These are phyloP conservation scores for Capronia coronata DNA, from an alignment of 2,329 filamentous ascomycete species.

Conservation along the genomic window DNA sequence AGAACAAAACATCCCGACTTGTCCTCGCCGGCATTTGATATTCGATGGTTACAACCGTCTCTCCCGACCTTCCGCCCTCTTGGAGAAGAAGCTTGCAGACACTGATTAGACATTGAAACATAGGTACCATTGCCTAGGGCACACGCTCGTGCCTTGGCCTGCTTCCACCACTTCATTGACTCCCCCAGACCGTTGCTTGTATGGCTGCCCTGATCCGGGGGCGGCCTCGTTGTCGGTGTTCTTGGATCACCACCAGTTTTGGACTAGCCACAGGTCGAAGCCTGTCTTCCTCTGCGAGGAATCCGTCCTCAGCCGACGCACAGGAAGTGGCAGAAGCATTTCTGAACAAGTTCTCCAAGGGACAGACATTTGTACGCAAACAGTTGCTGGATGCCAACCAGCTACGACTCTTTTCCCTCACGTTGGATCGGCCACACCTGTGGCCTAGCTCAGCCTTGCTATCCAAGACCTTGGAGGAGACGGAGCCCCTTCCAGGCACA, in stretches of 20 bases:
- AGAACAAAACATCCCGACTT: neutral
- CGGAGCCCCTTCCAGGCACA: constrained; percentile 41
- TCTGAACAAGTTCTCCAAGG: constrained; percentile 38
- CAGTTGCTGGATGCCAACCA: constrained; percentile 58
- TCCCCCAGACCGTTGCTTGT: neutral
- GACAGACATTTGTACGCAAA: constrained; percentile 38
- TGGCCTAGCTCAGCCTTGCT: constrained; percentile 37
- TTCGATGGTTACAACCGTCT: neutral
- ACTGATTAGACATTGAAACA: too few relatives aligned
- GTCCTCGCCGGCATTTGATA: neutral
- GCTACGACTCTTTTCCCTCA: constrained; percentile 55
- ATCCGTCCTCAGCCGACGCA: constrained; percentile 10
- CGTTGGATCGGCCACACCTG: constrained; percentile 47
- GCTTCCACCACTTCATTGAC: too few relatives aligned
- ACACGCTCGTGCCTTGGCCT: too few relatives aligned
- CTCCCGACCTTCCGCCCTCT: neutral
- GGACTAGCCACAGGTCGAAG: neutral
- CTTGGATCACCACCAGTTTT: neutral
- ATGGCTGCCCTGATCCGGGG: constrained; percentile 5
- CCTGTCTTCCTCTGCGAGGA: constrained; percentile 8
- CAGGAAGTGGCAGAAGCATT: constrained; percentile 31
- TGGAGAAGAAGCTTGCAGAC: too few relatives aligned
- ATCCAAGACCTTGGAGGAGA: constrained; percentile 30
- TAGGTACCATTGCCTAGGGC: too few relatives aligned
- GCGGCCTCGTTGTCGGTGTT: constrained; percentile 2